Evolutionary conservation across 78 protist species (phyloP).

Genomic region (Mastigamoeba balamuthi): DNA sequence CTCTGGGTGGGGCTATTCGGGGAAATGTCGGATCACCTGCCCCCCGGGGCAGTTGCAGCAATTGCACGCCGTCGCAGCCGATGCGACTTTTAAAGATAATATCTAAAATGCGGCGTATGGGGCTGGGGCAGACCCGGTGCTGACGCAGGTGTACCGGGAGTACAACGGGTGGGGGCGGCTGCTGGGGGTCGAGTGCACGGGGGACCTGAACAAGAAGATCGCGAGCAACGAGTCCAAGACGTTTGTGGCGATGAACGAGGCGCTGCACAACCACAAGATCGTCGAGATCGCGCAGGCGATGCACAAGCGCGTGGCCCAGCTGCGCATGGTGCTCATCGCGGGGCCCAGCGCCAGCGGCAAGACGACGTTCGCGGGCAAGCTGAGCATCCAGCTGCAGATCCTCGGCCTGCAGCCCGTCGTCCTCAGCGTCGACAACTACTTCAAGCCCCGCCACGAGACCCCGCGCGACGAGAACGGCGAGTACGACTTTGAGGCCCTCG

Average conservation of each 20-base stretch:
- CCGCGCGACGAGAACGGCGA: not conserved
- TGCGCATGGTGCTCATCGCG: slow-evolving; percentile 3
- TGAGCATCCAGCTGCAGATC: slow-evolving; percentile 4
- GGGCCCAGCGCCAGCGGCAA: slow-evolving; percentile 55
- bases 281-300: not conserved
- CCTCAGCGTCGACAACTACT: slow-evolving; percentile 32
- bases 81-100: no score
- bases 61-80: no score
- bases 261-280: not conserved
- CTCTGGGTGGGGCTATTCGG: no score
- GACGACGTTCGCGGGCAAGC: slow-evolving; percentile 30
- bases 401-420: slow-evolving; percentile 2
- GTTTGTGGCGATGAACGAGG: not conserved
- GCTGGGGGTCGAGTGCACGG: not conserved
- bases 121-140: no score
- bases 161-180: not conserved
- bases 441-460: not conserved
- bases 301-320: not conserved
- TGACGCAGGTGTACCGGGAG: not conserved
- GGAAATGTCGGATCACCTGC: no score
- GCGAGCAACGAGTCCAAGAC: not conserved
- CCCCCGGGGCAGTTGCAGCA: no score
- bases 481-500: not conserved
- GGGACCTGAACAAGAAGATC: not conserved
- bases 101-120: no score